Conservation (phyloP, 495 filamentous ascomycete species). For the Xylaria intraflava region DNA sequence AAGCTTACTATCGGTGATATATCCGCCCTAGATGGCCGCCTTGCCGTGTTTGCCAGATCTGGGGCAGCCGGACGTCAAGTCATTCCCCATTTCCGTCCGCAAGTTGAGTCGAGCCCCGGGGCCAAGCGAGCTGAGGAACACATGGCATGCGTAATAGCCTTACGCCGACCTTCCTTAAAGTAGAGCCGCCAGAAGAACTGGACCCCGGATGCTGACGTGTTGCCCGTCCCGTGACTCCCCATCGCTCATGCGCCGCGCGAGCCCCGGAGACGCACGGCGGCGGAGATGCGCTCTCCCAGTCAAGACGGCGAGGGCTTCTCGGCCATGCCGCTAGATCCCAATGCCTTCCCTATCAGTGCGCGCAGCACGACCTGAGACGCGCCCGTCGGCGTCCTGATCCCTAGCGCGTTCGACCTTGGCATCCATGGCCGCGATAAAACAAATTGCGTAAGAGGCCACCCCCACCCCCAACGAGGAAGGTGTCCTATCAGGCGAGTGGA, state of each 20-base stretch:
- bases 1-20: slow-evolving; percentile 58
- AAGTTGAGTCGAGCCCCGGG: slow-evolving; percentile 65
- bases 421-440: too few relatives aligned
- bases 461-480: too few relatives aligned
- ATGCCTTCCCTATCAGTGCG: slow-evolving; percentile 63
- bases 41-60: slow-evolving; percentile 63
- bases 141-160: too few relatives aligned
- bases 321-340: slow-evolving; percentile 53
- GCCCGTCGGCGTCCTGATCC: too few relatives aligned
- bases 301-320: slow-evolving; percentile 61
- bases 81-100: slow-evolving; percentile 51
- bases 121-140: slow-evolving; percentile 58
- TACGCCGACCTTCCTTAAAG: slow-evolving; percentile 54
- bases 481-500: background rate
- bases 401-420: too few relatives aligned
- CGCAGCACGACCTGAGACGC: slow-evolving; percentile 76
- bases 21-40: slow-evolving; percentile 65
- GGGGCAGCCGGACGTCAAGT: slow-evolving; percentile 56
- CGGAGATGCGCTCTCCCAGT: slow-evolving; percentile 58
- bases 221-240: background rate
- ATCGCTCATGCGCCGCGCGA: slow-evolving; percentile 42
- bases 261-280: slow-evolving; percentile 59
- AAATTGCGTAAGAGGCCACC: too few relatives aligned
- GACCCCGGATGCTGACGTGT: background rate
- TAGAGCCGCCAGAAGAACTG: slow-evolving; percentile 27